phyloP scores from a whole-genome alignment of 495 filamentous ascomycete species.

The Annulohypoxylon moriforme region DNA sequence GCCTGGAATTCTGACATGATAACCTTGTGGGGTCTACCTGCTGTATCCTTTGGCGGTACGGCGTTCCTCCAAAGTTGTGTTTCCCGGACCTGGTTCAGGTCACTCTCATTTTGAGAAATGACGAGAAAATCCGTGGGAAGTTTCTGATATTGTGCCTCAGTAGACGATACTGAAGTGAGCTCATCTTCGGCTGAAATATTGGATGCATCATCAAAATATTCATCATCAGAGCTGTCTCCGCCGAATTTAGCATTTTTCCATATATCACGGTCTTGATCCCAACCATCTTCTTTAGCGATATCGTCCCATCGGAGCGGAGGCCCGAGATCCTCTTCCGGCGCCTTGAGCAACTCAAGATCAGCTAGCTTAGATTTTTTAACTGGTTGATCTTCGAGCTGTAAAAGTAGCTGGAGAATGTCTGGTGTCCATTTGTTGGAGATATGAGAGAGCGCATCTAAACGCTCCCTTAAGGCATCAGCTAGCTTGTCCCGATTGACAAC shows the following conservation, averaged over 20 bases:
- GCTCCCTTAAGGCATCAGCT: constrained; percentile 76
- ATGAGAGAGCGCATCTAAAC: constrained; percentile 69
- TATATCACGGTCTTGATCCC: constrained; percentile 73
- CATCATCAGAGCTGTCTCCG: constrained; percentile 69
- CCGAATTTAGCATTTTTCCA: constrained; percentile 84
- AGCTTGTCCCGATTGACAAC: constrained; percentile 81
- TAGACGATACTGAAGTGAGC: constrained; percentile 51
- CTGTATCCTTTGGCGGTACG: constrained; percentile 40
- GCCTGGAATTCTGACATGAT: constrained; percentile 76
- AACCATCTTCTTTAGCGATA: constrained; percentile 77
- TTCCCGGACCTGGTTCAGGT: constrained; percentile 63
- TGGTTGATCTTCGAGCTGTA: constrained; percentile 86
- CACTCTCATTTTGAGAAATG: constrained; percentile 52
- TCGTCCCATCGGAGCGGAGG: constrained; percentile 76
- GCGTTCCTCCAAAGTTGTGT: constrained; percentile 73
- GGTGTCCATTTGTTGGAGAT: constrained; percentile 71
- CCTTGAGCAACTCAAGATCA: constrained; percentile 66
- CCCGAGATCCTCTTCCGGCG: constrained; percentile 52
- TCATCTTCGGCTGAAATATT: constrained; percentile 52
- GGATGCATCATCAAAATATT: constrained; percentile 55
- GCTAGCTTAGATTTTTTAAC: constrained; percentile 72
- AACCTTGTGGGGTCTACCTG: constrained; percentile 54
- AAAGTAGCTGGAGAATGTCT: constrained; percentile 81
- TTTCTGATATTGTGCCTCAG: constrained; percentile 54
- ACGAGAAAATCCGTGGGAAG: constrained; percentile 52